A percentile compares a stretch with the other conserved stretches of the same genome.
phyloP scores from a whole-genome alignment of 78 protist species.

The Dictyostelium intermedium region DNA sequence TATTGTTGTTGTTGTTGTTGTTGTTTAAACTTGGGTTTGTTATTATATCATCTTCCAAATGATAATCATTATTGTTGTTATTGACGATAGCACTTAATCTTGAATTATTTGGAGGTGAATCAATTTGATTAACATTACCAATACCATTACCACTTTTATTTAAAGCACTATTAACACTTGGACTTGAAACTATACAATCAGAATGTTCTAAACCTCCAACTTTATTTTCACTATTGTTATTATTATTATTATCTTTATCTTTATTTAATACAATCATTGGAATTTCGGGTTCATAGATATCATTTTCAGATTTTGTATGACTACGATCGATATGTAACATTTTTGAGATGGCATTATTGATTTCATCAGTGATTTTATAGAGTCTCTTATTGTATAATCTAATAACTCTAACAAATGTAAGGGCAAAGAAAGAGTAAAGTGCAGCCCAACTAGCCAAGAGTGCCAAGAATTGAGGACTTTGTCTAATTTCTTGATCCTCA shows the following conservation, averaged over 20 bases:
- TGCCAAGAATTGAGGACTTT: conserved; percentile 6
- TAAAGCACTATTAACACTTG: background rate
- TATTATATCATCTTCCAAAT: background rate
- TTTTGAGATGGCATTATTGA: background rate
- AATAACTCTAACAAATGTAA: background rate
- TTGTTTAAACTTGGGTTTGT: background rate
- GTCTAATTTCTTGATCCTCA: conserved; percentile 38
- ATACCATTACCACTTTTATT: background rate
- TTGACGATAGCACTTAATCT: background rate
- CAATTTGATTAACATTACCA: background rate
- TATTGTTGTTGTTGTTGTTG: background rate
- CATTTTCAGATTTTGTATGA: background rate
- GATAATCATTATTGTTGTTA: background rate
- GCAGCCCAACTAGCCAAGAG: conserved; percentile 53
- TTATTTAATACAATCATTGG: background rate
- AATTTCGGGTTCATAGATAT: background rate
- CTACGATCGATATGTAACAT: background rate
- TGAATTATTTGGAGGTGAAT: background rate
- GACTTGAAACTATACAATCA: background rate
- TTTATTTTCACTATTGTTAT: background rate
- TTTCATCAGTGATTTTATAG: background rate
- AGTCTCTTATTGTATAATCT: conserved; percentile 23
- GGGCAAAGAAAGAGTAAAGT: conserved; percentile 24
- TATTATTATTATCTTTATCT: background rate
- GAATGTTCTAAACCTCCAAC: background rate